Evolutionary conservation across 352 stramenopile species (phyloP), one percentile per base, ranked within the genome.

Genomic region (Globisporangium alternatum): DNA sequence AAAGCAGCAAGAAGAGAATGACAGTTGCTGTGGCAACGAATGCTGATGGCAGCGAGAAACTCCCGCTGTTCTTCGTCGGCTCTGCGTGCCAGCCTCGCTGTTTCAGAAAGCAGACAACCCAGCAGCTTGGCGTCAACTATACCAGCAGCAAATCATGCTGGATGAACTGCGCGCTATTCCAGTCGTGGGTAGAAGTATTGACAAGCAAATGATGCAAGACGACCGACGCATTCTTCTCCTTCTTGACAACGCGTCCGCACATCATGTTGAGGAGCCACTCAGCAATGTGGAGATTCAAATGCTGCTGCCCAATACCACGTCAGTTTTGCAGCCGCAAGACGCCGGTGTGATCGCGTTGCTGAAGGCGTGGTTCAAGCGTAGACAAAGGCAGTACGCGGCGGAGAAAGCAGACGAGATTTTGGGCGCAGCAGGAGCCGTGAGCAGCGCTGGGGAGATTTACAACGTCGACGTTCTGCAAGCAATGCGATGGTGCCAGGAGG

Each of bases 101-200:
- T 37, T 37, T 37, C 33, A 3, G 33, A 6, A 37, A 37, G 33
- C 33, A 37, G 33, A 37, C 33, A 37, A 37, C 33, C 33, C 9
- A 37, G 5, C 33, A 37, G 62, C 54, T 64, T 64, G 53, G 21
- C 5, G 21, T 68, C 7, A 41, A 68, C 17, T 68, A 68, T 31
- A 43, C 19, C 1, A 47, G 25, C 0, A 53, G 53, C 2, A 63
- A 47, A 41, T 64, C 64, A 41, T 49, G 37, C 35, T 68, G 52
- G 62, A 68, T 68, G 53, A 68, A 48, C 5, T 7, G 53, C n/a
- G 52, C 9, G 12, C 25, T 63, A 0, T 68, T 68, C 43, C 39
- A 12, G 5, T 30, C 22, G 37, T 68, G 62, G 54, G 13, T 62
- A 17, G 22, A 49, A 9, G 15, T 51, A 22, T 55, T 57, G n/a